Evolutionary conservation across 176 grass and related monocot genomes (phyloP), one percentile per base, ranked within the genome.

Genomic region (Olyra latifolia): DNA sequence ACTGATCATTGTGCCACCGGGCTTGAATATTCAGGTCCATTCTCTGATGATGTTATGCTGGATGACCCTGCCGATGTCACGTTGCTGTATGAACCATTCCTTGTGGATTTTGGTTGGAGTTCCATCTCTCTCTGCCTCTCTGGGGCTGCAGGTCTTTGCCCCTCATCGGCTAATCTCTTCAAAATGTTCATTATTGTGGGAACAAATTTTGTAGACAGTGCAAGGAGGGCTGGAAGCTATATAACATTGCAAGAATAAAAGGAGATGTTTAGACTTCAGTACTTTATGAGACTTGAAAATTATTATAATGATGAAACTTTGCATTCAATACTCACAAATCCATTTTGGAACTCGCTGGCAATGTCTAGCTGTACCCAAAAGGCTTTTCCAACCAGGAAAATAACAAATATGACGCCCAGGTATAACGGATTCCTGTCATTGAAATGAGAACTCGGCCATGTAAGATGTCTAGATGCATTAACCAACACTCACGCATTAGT

Each of bases 111-210:
- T 32, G 88, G 84, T 70, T 93, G 87, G 38, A 83, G 87, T 70
- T 88, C 90, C n/a, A 46, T 80, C 56, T 80, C 87, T 79, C 75
- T 77, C 55, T 69, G 90, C 69, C 83, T 81, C 82, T 80, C 79
- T 42, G 90, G 86, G 62, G 76, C 81, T 57, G 80, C 71, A 13
- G 95, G 88, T 30, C 12, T 48, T 85, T 92, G 86, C 10, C 97
- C 97, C 71, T 75, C 93, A 0, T 99, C 97, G 16, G 97, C 97
- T 84, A 99, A 78, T 79, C 83, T 95, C 87, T 96, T 95, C 46
- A 99, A 46, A 25, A 99, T 93, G 80, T 91, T 96, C 97, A 99
- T 99, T 77, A 99, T 35, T 24, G 91, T 95, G 15, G 97, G 97
- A 75, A 99, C 89, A 76, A 99, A 99, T 86, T 91, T 99, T 40